Evolutionary conservation across 2,329 filamentous ascomycete genomes (phyloP), one percentile per base, ranked within the genome.

Genomic region (Botrytis porri): DNA sequence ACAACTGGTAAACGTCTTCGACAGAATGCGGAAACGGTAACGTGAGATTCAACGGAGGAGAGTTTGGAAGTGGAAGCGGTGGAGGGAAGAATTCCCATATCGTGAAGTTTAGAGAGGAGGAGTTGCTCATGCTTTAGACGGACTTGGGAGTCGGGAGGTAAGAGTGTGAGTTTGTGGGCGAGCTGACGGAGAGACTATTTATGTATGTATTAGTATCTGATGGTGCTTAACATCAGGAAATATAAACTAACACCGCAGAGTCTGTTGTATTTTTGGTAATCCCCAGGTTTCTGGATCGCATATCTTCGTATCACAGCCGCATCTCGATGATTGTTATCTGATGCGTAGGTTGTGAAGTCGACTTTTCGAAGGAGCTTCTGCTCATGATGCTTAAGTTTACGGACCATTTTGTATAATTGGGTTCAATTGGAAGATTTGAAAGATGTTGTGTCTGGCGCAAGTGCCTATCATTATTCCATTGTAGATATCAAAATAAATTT

Each of bases 301-400:
- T 99, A 99, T 75, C 95, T 91, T 73, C 94, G 89, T 75, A 93
- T 88, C 74, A 98, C 89, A 63, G 86, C 84, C 72, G 93, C 89
- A 83, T 95, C 93, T 82, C 95, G 92, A 85, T 99, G 96, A 79
- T 89, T 87, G 80, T 92, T 89, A 84, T 98, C 95, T 80, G 90
- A 90, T 84, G 96, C 96, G 87, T 95, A 97, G 80, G 92, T 96
- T 82, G 95, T 91, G 84, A 99, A 97, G 85, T 99, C 95, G 83
- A 96, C 94, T 81, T 95, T 95, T 79, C 88, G 87, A 77, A 98
- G 89, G 81, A 98, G 92, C 88, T 96, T 97, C 82, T 96, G 90
- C 90, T 99, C 96, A 84, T 98, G 95, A 84, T 97, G 89, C 85
- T 98, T 98, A 81, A 99, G 90, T 86, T 97, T 94, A 79, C 96